Base-by-base conservation (phyloP, 1,284 basidiomycete species). In the Farysia itapuensis region DNA sequence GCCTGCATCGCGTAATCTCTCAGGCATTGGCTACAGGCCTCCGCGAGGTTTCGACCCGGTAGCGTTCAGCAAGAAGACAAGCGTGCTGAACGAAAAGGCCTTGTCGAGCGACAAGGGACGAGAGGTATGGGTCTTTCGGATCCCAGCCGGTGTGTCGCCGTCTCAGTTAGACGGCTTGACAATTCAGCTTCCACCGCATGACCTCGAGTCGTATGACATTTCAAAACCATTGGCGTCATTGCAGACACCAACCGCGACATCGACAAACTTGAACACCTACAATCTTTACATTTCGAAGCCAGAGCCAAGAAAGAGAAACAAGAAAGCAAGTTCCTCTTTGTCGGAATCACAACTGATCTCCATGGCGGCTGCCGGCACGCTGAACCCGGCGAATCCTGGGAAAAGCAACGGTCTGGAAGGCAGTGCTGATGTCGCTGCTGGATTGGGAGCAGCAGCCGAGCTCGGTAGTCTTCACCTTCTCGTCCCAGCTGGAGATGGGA, bases 331-430 rank as follows among this genome's bases (percentile, higher is more conserved):
- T 5, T 41, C 42, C 9, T 29, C 46, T 7, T 42, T 34, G 20
- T 51, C 46, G 5, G 42, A 54, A 15, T 64, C 67, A 15, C 67
- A 70, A 33, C 50, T 70, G 7, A 67, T 70, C 28, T 46, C 53
- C 4, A 70, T 70, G 64, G 64, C 67, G 2, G 63, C 56, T 4
- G 25, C 39, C 16, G 37, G 31, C 12, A 2, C 24, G 4, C n/a
- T n/a, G 8, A 30, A 43, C 28, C 38, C 35, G 15, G 41, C 39
- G 9, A 41, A 34, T 22, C 39, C 32, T 3, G 39, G 46, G 18
- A 34, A 13, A 1, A 36, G 33, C 16, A 18, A 43, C 18, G 38
- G 35, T 29, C 43, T 25, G 19, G 36, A 44, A 21, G 52, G 32
- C 38, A 43, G 45, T 16, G 48, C 50, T 12, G 33, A 41, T n/a